Base-by-base conservation (phyloP, 805 yeast species). In the Millerago galiae region DNA sequence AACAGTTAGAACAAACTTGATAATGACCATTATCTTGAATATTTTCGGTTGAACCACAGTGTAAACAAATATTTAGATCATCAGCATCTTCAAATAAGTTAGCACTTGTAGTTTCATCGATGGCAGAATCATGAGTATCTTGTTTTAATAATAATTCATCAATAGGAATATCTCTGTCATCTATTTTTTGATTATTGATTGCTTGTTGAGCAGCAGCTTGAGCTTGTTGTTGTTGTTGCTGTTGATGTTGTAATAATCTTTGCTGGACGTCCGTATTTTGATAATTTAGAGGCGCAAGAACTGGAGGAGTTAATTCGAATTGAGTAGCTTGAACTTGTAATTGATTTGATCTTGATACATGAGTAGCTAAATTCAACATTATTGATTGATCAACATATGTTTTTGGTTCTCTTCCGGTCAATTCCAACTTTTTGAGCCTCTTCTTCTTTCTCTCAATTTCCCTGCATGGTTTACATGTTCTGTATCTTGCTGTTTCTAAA, bases 391-490 rank as follows among this genome's bases (percentile, higher is more conserved):
- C 47, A 24, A 44, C 43, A n/a, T 13, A 26, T 5, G 9, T 25
- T 25, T 8, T 17, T 16, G 16, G 12, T 30, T 34, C 43, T 13
- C 41, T 36, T 13, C 56, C 54, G 1, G 45, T 44, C 33, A 44
- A 40, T 37, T 37, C 43, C 12, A 44, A 30, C 36, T 38, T 39
- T 18, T 41, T 33, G 39, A 35, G 32, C 15, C 43, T 40, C 14
- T 41, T 44, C 48, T 42, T 44, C 40, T 34, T 35, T 26, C 42
- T 38, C 37, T 37, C 45, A 34, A 40, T 45, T 34, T 56, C 60
- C 40, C 60, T 51, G 35, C 60, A 56, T 31, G 60, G 60, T 41
- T 56, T 51, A 30, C 60, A 56, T 8, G 60, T 56, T 49, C 59
- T 53, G 49, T 56, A 56, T 15, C 58, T 54, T n/a, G 58, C 56